Conservation (phyloP, 257 asterid species). For the Solanum appendiculatum region DNA sequence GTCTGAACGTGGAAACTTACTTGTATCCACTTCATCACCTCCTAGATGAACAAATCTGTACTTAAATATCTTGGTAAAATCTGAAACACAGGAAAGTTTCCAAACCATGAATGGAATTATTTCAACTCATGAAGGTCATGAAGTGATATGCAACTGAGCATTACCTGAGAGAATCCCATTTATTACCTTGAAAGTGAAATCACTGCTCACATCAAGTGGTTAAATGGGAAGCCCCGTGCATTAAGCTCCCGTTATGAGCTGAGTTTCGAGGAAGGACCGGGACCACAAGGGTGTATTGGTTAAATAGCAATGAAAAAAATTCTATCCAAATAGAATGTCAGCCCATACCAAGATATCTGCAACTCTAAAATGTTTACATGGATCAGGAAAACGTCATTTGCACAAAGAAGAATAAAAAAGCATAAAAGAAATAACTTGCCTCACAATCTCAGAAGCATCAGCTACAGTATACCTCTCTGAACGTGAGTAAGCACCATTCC, state of each 20-base stretch:
- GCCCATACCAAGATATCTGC: no score
- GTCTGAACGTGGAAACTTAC: conserved; percentile 31
- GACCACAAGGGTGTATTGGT: background rate
- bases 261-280: background rate
- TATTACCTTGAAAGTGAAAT: conserved; percentile 75
- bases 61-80: conserved; percentile 88
- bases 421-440: no score
- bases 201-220: conserved; percentile 88
- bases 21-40: conserved; percentile 86
- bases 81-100: conserved; percentile 25
- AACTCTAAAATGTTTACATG: no score
- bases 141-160: background rate
- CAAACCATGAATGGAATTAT: background rate
- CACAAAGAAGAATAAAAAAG: no score
- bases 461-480: no score
- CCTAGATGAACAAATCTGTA: conserved; percentile 86
- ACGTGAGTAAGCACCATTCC: no score
- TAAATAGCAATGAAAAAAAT: background rate
- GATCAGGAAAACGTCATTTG: no score
- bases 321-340: no score
- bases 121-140: background rate
- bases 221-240: background rate
- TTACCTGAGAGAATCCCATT: conserved; percentile 86
- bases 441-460: no score
- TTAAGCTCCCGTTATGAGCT: background rate